These are phyloP conservation scores for Leccinum pallidistipes DNA, from an alignment of 1,284 basidiomycete species.

Conservation along the genomic window DNA sequence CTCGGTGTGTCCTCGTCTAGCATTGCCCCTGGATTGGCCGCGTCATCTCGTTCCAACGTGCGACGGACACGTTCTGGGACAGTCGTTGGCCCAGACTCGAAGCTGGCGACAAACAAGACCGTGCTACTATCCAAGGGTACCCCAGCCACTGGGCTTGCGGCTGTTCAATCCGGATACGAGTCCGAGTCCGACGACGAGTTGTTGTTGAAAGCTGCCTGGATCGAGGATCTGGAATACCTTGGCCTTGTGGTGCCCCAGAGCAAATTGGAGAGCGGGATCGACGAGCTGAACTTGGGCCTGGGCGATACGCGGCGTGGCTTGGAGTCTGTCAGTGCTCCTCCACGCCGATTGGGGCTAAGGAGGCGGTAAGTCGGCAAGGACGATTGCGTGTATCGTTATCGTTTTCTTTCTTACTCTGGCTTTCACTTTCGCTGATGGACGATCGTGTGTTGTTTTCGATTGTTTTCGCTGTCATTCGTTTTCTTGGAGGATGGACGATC, in stretches of 20 bases:
- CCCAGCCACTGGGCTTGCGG: neutral
- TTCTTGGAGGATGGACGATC: neutral
- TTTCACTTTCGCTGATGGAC: neutral
- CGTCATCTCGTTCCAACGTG: constrained; percentile 9
- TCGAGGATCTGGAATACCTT: constrained; percentile 47
- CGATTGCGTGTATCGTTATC: neutral
- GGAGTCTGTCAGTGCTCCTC: constrained; percentile 7
- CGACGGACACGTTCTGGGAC: constrained; percentile 36
- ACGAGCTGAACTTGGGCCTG: constrained; percentile 29
- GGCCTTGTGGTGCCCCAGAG: constrained; percentile 26
- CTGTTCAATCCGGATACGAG: constrained; percentile 8
- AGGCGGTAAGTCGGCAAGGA: constrained; percentile 11
- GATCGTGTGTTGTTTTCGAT: neutral
- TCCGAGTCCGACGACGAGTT: constrained; percentile 32
- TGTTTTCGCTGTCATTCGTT: neutral
- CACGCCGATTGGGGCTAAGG: constrained; percentile 12
- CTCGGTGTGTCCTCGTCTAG: neutral
- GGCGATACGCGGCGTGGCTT: constrained; percentile 7
- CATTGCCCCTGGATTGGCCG: neutral
- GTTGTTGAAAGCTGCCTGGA: constrained; percentile 22
- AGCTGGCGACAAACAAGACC: constrained; percentile 12
- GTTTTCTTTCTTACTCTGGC: neutral
- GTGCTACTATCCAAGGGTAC: neutral
- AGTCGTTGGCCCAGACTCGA: constrained; percentile 31
- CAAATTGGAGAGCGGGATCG: constrained; percentile 5